Conservation (phyloP, 352 stramenopile genomes). For the Phytophthora syringae region DNA sequence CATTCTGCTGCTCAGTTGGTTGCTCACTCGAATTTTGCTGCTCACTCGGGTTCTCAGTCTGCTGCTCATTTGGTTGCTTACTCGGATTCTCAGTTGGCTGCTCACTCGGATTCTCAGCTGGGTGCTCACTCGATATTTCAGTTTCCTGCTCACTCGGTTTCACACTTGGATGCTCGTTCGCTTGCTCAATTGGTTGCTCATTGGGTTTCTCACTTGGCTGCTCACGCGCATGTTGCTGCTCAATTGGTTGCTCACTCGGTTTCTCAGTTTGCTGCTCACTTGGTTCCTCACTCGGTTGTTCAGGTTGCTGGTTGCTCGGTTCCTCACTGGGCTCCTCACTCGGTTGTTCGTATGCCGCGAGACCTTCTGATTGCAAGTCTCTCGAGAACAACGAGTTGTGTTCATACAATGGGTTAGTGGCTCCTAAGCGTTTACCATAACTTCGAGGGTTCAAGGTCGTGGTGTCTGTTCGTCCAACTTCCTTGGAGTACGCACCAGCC, state of each 20-base stretch:
- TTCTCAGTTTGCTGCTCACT: not conserved
- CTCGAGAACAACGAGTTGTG: conserved; percentile 3
- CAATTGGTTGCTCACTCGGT: not conserved
- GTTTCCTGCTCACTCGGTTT: not conserved
- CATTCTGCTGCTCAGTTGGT: no score
- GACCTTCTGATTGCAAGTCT: conserved; percentile 15
- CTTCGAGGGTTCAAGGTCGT: not conserved
- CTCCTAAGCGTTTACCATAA: conserved; percentile 3
- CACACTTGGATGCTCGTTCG: not conserved
- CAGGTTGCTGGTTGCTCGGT: not conserved
- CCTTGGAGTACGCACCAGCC: not conserved
- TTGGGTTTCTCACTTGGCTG: not conserved
- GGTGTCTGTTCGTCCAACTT: not conserved
- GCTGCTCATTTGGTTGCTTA: not conserved
- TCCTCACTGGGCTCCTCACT: not conserved
- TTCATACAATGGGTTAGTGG: not conserved
- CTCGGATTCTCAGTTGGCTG: no score
- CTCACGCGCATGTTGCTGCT: not conserved
- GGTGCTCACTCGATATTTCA: not conserved
- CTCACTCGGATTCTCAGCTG: not conserved
- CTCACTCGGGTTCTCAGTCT: not conserved
- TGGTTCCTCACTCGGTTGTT: not conserved
- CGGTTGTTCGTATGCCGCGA: not conserved
- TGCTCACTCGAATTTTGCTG: not conserved
- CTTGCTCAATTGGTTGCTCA: not conserved